A percentile compares a stretch with the other conserved stretches of the same genome.
Evolutionary conservation across 2,329 filamentous ascomycete species (phyloP).

Genomic region (Penicillium sp.): DNA sequence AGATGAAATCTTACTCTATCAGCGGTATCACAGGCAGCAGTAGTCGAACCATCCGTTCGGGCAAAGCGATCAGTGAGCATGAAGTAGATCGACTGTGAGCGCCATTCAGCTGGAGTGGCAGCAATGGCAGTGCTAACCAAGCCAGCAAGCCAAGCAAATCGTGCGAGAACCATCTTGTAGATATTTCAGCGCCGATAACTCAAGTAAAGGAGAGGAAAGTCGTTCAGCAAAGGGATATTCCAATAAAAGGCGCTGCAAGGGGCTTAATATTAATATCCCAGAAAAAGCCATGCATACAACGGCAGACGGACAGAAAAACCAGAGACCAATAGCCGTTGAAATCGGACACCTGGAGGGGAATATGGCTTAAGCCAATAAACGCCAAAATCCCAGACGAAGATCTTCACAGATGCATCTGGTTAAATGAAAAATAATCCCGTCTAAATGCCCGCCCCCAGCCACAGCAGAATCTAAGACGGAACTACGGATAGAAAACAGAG

Average conservation of each 20-base stretch:
- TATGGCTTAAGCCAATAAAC: background rate
- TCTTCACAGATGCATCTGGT: background rate
- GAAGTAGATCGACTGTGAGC: slow-evolving; percentile 48
- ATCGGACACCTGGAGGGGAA: background rate
- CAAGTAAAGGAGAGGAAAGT: background rate
- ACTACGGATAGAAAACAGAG: too few species aligned
- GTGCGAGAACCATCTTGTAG: slow-evolving; percentile 21
- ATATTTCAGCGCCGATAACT: background rate
- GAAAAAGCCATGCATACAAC: background rate
- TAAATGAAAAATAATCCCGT: slow-evolving; percentile 1
- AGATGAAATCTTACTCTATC: slow-evolving; percentile 19
- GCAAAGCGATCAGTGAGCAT: slow-evolving; percentile 49
- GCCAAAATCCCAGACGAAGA: background rate
- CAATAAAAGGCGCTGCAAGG: background rate
- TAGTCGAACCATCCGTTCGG: slow-evolving; percentile 41
- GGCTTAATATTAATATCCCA: background rate
- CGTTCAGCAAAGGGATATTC: background rate
- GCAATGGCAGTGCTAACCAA: slow-evolving; percentile 28
- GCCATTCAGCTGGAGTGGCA: slow-evolving; percentile 41
- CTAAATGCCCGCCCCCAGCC: slow-evolving; percentile 12
- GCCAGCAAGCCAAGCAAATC: slow-evolving; percentile 19
- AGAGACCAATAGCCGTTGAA: background rate
- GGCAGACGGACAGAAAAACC: too few species aligned
- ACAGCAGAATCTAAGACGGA: background rate
- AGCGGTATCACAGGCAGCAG: slow-evolving; percentile 32